Percentiles rank a stretch among this genome's conserved stretches.
These are phyloP conservation scores for Apiotrichum porosum DNA, from an alignment of 1,284 basidiomycete genomes.

Conservation along the genomic window DNA sequence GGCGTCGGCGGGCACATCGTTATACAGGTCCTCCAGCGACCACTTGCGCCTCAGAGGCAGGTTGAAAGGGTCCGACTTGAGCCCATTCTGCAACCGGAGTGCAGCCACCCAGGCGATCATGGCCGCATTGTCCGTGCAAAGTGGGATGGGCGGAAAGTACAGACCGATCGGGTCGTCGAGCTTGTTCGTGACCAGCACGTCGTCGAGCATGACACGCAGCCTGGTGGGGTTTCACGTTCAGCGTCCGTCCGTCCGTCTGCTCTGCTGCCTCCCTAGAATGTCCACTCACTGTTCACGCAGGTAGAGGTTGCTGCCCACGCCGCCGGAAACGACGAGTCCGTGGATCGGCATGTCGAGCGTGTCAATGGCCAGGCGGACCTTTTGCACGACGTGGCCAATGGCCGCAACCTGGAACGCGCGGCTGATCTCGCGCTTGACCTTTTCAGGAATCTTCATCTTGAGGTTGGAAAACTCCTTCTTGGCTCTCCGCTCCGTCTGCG, in stretches of 20 bases:
- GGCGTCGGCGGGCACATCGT: slow-evolving; percentile 48
- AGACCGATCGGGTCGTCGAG: slow-evolving; percentile 35
- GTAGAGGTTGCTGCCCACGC: slow-evolving; percentile 77
- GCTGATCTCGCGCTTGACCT: slow-evolving; percentile 52
- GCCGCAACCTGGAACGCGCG: slow-evolving; percentile 68
- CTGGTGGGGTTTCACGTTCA: too few species aligned
- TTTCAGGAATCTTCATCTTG: slow-evolving; percentile 7
- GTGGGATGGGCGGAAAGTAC: slow-evolving; percentile 60
- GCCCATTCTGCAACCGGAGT: slow-evolving; percentile 63
- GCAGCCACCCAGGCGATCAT: slow-evolving; percentile 92
- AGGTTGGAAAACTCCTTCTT: neutral
- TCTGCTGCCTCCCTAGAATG: too few species aligned
- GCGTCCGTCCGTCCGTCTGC: neutral
- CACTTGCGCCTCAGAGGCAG: slow-evolving; percentile 45
- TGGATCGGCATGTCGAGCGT: slow-evolving; percentile 49
- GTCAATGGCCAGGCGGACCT: slow-evolving; percentile 61
- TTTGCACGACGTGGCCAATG: slow-evolving; percentile 67
- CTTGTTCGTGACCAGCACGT: neutral
- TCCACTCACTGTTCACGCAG: slow-evolving; percentile 61
- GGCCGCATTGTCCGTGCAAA: slow-evolving; percentile 94
- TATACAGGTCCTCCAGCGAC: slow-evolving; percentile 54
- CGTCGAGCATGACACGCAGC: slow-evolving; percentile 21
- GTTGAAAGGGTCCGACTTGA: slow-evolving; percentile 53
- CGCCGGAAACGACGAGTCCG: slow-evolving; percentile 77
- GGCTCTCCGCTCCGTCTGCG: slow-evolving; percentile 50